Conservation (phyloP, 2,329 filamentous ascomycete genomes). For the Calonectria pauciramosa region DNA sequence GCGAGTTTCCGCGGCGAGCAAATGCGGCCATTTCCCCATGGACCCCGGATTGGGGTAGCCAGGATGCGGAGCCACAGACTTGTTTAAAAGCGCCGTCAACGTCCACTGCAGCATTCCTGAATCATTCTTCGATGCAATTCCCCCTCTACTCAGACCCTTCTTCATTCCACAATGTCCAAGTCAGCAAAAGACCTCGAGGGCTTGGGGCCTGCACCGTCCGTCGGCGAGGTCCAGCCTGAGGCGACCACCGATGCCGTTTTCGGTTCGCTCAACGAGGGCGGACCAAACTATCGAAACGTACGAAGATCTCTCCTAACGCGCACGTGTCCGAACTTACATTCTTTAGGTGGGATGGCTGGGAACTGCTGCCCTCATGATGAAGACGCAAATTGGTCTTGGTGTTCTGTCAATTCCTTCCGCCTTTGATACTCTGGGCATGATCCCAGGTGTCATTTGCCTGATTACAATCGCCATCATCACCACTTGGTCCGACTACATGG, state of each 20-base stretch:
- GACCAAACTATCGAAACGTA: slow-evolving; percentile 16
- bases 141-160: neutral
- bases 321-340: neutral
- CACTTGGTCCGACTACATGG: slow-evolving; percentile 62
- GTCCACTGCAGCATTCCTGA: slow-evolving; percentile 1
- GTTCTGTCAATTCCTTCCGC: slow-evolving; percentile 63
- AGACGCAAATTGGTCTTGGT: slow-evolving; percentile 59
- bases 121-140: neutral
- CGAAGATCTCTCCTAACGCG: neutral
- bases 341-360: slow-evolving; percentile 56
- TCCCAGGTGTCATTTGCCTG: slow-evolving; percentile 60
- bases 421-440: slow-evolving; percentile 60
- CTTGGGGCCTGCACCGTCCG: neutral
- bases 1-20: neutral
- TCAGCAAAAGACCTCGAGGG: slow-evolving; percentile 1
- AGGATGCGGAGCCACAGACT: neutral
- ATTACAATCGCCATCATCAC: slow-evolving; percentile 56
- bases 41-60: neutral
- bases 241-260: slow-evolving; percentile 7
- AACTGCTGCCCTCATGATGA: slow-evolving; percentile 59
- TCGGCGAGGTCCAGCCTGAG: neutral
- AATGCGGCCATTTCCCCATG: neutral
- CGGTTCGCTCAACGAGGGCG: slow-evolving; percentile 1
- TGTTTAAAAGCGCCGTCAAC: slow-evolving; percentile 5
- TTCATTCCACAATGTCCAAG: neutral